Base-by-base conservation (phyloP, 75 land plant species). In the Larix kaempferi region DNA sequence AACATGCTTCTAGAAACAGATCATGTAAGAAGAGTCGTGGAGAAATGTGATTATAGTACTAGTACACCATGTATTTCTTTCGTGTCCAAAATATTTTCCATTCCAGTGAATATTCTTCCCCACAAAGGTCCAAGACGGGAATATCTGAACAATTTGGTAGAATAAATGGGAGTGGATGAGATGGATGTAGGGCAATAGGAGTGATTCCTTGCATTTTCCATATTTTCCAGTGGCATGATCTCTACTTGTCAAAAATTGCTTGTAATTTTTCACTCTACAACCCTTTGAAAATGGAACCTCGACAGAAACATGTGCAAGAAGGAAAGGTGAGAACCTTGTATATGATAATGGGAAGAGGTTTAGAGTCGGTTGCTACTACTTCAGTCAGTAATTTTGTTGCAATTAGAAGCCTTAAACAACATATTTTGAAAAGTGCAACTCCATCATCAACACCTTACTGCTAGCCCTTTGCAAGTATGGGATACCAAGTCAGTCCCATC, bases 61-160 rank as follows among this genome's bases (percentile, higher is more conserved):
- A 81, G 78, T 23, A 88, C 94, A 25, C 99, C 97, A 1, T 90
- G 92, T 78, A 84, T 95, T 52, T 91, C 87, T 12, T 95, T 95
- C 79, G 99, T 95, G 8, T 93, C 99, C 22, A 95, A 95, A 77
- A 95, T 95, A 94, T 87, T 94, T 85, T 91, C 99, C 29, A 88
- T 95, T 74, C 94, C 99, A 3, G 57, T 80, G 5, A 93, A 95
- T 77, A 76, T 92, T 79, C 84, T 95, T 0, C 98, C 98, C 17
- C 83, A 80, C 27, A 84, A 81, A 41, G 91, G 88, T 65, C 87
- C 90, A n/a, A 29, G 78, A 77, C 95, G 93, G 12, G 94, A 92
- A 66, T 25, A 61, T 61, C 22, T 88, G 27, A 73, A 61, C 22
- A 83, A 78, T 64, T 54, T 25, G 11, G 69, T 78, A 8, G 90